phyloP scores from a whole-genome alignment of 2,329 filamentous ascomycete genomes.

The Colletotrichum somersetense region DNA sequence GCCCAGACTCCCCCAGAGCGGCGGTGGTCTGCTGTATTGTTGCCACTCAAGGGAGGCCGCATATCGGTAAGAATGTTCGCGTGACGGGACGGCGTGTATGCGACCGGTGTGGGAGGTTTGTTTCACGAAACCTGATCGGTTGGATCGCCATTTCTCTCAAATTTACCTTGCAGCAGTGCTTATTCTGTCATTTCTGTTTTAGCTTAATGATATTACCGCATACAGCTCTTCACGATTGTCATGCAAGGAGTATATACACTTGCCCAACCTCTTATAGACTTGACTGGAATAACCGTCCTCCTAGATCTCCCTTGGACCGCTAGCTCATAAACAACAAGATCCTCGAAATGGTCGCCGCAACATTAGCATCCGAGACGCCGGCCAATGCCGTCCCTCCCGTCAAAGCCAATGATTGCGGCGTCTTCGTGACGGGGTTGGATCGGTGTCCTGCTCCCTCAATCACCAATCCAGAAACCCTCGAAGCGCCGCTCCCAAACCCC shows the following conservation, averaged over 20 bases:
- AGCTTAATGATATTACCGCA: not conserved
- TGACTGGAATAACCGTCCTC: no score
- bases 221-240: no score
- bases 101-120: not conserved
- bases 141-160: not conserved
- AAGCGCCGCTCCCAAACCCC: constrained; percentile 60
- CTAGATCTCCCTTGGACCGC: not conserved
- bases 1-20: not conserved
- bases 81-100: not conserved
- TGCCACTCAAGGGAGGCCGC: not conserved
- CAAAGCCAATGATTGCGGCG: constrained; percentile 24
- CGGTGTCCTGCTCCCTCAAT: not conserved
- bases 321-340: not conserved
- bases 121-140: not conserved
- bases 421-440: constrained; percentile 20
- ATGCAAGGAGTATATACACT: not conserved
- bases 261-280: no score
- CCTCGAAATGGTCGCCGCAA: constrained; percentile 20
- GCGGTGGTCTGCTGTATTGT: not conserved
- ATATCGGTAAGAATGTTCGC: not conserved
- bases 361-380: constrained; percentile 16
- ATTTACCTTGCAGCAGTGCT: not conserved
- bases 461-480: constrained; percentile 39
- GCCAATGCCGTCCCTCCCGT: constrained; percentile 16
- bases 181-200: not conserved